Conservation (phyloP, 1,284 basidiomycete genomes). For the Xanthoconium separans region DNA sequence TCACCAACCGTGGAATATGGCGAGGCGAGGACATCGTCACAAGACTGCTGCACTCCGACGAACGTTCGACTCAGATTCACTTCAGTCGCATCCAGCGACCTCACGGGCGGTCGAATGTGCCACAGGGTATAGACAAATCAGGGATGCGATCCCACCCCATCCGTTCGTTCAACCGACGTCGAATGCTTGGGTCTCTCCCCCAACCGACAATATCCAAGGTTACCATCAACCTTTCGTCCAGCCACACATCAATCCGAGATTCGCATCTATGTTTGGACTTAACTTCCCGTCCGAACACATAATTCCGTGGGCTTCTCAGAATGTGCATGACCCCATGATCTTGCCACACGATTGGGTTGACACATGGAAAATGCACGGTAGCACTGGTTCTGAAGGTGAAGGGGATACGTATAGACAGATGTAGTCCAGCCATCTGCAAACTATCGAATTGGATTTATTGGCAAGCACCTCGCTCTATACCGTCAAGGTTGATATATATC, state of each 20-base stretch:
- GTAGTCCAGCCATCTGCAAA: conserved; percentile 19
- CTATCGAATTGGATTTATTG: conserved; percentile 16
- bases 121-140: conserved; percentile 42
- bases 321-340: conserved; percentile 9
- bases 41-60: conserved; percentile 10
- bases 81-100: conserved; percentile 43
- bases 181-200: conserved; percentile 18
- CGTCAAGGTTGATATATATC: background rate
- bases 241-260: conserved; percentile 81
- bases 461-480: conserved; percentile 10
- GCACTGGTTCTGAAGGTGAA: conserved; percentile 14
- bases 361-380: conserved; percentile 31
- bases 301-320: conserved; percentile 17
- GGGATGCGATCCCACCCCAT: conserved; percentile 25
- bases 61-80: conserved; percentile 31
- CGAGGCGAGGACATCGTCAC: conserved; percentile 17
- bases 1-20: conserved; percentile 14
- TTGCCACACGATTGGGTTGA: conserved; percentile 24
- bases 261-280: conserved; percentile 56
- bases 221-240: conserved; percentile 53
- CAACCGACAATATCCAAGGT: conserved; percentile 12
- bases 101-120: conserved; percentile 48
- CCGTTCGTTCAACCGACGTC: conserved; percentile 13
- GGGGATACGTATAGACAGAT: conserved; percentile 27
- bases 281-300: conserved; percentile 28